A percentile compares a stretch with the other conserved stretches of the same genome.
phyloP scores from a whole-genome alignment of 1,284 basidiomycete genomes.

The Moesziomyces sp. region DNA sequence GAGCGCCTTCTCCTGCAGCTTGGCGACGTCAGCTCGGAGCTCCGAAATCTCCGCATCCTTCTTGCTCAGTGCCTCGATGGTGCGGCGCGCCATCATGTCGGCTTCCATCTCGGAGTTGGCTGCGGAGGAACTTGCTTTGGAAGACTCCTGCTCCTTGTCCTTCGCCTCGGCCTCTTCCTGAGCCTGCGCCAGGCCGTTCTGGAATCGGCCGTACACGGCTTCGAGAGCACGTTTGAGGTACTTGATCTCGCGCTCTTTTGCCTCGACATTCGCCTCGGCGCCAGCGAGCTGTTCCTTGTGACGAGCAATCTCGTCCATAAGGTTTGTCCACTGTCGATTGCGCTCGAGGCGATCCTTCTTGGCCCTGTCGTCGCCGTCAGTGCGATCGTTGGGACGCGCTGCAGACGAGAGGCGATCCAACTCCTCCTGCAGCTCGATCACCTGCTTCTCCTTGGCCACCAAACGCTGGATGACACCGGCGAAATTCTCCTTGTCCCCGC shows the following conservation, averaged over 20 bases:
- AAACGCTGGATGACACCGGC: conserved; percentile 83
- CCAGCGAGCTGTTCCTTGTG: conserved; percentile 76
- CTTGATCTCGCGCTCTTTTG: conserved; percentile 78
- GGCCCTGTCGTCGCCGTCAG: conserved; percentile 47
- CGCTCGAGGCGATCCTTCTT: conserved; percentile 82
- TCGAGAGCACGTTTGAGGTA: conserved; percentile 85
- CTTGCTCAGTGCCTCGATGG: conserved; percentile 77
- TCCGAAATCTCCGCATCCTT: conserved; percentile 77
- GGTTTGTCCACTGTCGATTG: conserved; percentile 80
- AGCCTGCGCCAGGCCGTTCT: conserved; percentile 69
- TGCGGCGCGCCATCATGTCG: conserved; percentile 76
- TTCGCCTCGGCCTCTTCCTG: conserved; percentile 43
- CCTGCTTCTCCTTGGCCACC: conserved; percentile 85
- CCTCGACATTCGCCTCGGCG: conserved; percentile 71
- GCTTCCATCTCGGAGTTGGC: conserved; percentile 71
- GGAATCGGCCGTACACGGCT: conserved; percentile 82
- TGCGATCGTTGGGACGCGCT: conserved; percentile 40
- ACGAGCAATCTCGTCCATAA: conserved; percentile 81
- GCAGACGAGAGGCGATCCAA: conserved; percentile 71
- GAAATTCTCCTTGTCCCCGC: conserved; percentile 71
- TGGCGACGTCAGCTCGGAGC: conserved; percentile 53
- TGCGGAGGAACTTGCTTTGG: conserved; percentile 2
- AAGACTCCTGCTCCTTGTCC: conserved; percentile 30
- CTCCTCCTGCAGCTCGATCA: conserved; percentile 78
- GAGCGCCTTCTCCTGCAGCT: conserved; percentile 53